phyloP scores from a whole-genome alignment of 1,284 basidiomycete genomes.

The Chalciporus sp. region DNA sequence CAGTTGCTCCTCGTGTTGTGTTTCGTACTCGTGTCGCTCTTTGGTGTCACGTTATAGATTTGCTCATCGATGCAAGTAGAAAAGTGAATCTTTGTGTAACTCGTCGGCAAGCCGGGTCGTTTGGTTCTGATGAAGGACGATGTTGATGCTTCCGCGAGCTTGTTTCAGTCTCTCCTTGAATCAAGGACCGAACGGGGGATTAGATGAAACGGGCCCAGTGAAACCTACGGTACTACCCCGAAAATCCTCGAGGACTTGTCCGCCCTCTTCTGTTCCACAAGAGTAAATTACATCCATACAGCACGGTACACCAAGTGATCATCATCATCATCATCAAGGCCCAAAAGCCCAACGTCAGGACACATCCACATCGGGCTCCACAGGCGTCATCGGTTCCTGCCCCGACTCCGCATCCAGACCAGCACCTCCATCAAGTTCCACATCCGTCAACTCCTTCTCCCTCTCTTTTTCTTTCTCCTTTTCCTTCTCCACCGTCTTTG shows the following conservation, averaged over 20 bases:
- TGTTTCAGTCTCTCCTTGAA: too few relatives aligned
- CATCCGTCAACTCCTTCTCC: constrained; percentile 36
- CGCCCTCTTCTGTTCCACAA: constrained; percentile 3
- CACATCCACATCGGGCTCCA: constrained; percentile 34
- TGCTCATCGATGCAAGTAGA: neutral
- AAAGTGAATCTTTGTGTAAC: too few relatives aligned
- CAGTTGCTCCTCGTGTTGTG: constrained; percentile 81
- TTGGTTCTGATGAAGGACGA: too few relatives aligned
- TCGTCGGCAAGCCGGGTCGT: too few relatives aligned
- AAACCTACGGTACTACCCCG: too few relatives aligned
- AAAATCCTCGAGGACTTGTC: too few relatives aligned
- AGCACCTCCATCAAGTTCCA: constrained; percentile 22
- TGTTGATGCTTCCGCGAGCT: too few relatives aligned
- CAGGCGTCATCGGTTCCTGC: constrained; percentile 34
- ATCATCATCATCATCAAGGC: neutral
- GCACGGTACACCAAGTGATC: neutral
- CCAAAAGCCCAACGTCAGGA: constrained; percentile 13
- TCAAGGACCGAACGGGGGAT: too few relatives aligned
- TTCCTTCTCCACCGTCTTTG: constrained; percentile 38
- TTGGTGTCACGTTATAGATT: constrained; percentile 34
- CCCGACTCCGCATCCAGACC: constrained; percentile 30
- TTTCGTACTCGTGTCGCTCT: constrained; percentile 60
- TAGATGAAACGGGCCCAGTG: too few relatives aligned
- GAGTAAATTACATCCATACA: neutral
- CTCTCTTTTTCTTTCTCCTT: constrained; percentile 39